Evolutionary conservation across 176 grass and related monocot genomes (phyloP), one percentile per base, ranked within the genome.

Genomic region (Thalia dealbata): DNA sequence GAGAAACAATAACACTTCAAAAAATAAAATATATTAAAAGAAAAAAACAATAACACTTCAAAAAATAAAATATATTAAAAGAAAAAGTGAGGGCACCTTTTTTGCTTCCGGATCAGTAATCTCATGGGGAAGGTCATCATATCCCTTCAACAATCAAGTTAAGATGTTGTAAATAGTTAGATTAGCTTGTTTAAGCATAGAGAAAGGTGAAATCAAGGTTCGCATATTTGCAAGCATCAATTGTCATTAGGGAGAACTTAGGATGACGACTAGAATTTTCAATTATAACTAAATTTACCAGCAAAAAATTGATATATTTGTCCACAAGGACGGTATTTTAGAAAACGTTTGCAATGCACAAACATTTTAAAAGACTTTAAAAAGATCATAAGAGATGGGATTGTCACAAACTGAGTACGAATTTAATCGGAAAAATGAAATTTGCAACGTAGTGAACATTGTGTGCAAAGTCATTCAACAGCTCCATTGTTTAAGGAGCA

Each of bases 51-150:
- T 29, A 44, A 22, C 10, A 69, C 8, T 69, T 44, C 10, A 8
- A 45, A 12, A 69, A 22, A 22, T 19, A 19, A 69, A 10, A 38
- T 38, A 38, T 38, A 38, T 38, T 69, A 69, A 6, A 4, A 44
- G 12, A 41, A 32, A 32, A 32, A 32, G 3, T 5, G 0, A 18
- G 8, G 26, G 24, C 65, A 91, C 86, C 86, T 99, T 92, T 74
- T 91, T 88, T 32, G 95, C 90, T 76, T 99, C 90, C 64, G 83
- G 70, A 73, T 99, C 90, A 75, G 81, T 11, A 52, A 91, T 90
- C 84, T 99, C 95, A 76, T 86, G 92, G 26, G 85, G 87, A 77
- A 91, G 91, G 43, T 91, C 90, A 75, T 88, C 90, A 38, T 93
- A 97, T 27, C 87, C 87, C 95, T 97, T 73, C 18, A 90, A 68